These are phyloP conservation scores for Quercus mongolica DNA, from an alignment of 306 rosid species.

Conservation along the genomic window DNA sequence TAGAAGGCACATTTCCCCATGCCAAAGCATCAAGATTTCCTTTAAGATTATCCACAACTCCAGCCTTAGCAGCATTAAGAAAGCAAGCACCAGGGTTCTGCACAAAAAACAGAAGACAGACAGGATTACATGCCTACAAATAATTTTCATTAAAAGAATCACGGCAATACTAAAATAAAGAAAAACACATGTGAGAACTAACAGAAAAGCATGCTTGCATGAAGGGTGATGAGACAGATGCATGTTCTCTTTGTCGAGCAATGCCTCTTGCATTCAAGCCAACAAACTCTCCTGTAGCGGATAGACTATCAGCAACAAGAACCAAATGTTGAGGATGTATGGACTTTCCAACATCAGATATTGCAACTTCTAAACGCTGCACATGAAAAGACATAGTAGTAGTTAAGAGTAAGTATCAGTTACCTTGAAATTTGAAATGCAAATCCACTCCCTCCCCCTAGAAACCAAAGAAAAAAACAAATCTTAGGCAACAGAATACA, in stretches of 20 bases:
- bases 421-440: conserved; percentile 8
- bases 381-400: conserved; percentile 18
- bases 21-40: conserved; percentile 81
- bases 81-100: conserved; percentile 83
- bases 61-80: conserved; percentile 88
- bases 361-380: conserved; percentile 73
- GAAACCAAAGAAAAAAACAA: neutral
- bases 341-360: conserved; percentile 73
- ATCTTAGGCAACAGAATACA: conserved; percentile 27
- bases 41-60: conserved; percentile 55
- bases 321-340: conserved; percentile 73
- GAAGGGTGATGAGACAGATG: conserved; percentile 71
- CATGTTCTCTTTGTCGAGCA: conserved; percentile 57
- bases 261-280: conserved; percentile 83
- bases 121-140: conserved; percentile 7
- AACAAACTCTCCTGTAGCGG: conserved; percentile 83
- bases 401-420: conserved; percentile 12
- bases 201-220: conserved; percentile 96
- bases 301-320: conserved; percentile 66
- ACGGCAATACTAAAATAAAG: neutral
- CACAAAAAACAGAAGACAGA: conserved; percentile 33
- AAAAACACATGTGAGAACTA: conserved; percentile 39
- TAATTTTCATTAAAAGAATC: conserved; percentile 9
- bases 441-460: neutral
- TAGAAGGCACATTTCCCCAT: conserved; percentile 76